Percentiles rank a stretch among this genome's conserved stretches.
Evolutionary conservation across 208 protist species (phyloP).

Genomic region (Wallacemonas sp.): DNA sequence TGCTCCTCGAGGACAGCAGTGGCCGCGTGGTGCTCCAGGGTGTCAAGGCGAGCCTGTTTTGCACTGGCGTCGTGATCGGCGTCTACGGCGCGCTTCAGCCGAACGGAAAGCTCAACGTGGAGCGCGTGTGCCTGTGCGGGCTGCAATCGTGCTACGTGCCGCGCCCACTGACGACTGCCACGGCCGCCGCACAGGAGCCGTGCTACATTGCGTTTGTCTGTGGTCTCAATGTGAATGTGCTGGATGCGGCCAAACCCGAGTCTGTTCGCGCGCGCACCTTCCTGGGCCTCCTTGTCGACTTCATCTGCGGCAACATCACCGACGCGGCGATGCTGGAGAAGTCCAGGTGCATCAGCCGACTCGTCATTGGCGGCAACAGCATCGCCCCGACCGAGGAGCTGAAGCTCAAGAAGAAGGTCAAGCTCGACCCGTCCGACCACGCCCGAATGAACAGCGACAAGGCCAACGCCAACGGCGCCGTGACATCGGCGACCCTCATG

Average conservation of each 20-base stretch:
- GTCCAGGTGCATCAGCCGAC: slow-evolving; percentile 54
- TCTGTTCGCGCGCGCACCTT: slow-evolving; percentile 31
- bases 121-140: slow-evolving; percentile 59
- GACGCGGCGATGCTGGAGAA: slow-evolving; percentile 45
- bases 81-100: slow-evolving; percentile 65
- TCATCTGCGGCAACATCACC: slow-evolving; percentile 70
- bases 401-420: slow-evolving; percentile 85
- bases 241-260: slow-evolving; percentile 19
- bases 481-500: slow-evolving; percentile 76
- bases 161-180: slow-evolving; percentile 22
- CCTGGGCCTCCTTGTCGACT: slow-evolving; percentile 80
- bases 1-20: slow-evolving; percentile 85
- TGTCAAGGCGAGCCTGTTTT: slow-evolving; percentile 54
- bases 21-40: slow-evolving; percentile 69
- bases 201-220: slow-evolving; percentile 88
- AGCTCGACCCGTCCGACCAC: slow-evolving; percentile 84
- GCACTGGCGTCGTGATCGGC: slow-evolving; percentile 80
- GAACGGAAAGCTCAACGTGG: slow-evolving; percentile 68
- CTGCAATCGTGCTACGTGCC: slow-evolving; percentile 53
- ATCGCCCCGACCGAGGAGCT: slow-evolving; percentile 88
- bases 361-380: slow-evolving; percentile 88
- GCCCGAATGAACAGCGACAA: slow-evolving; percentile 69
- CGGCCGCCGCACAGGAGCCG: slow-evolving; percentile 26
- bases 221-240: slow-evolving; percentile 53
- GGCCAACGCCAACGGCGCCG: slow-evolving; percentile 15